Percentiles rank a stretch among this genome's conserved stretches.
Evolutionary conservation across 2,329 filamentous ascomycete species (phyloP).

Genomic region (Epichloe typhina): DNA sequence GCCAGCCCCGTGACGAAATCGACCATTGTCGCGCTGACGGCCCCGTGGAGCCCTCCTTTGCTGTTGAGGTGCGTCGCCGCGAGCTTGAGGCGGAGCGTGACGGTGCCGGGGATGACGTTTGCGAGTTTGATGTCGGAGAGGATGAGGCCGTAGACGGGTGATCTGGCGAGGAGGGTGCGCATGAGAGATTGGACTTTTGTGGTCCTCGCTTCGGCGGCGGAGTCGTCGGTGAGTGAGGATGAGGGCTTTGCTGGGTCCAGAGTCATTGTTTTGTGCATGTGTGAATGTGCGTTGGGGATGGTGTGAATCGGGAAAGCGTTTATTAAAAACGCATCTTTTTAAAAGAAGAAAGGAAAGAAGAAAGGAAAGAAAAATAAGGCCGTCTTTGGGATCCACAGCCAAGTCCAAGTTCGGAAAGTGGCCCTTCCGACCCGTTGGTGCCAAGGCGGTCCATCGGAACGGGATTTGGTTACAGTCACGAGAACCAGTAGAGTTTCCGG

Average conservation of each 20-base stretch:
- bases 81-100: constrained; percentile 36
- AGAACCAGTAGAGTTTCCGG: no score
- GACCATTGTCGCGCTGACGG: constrained; percentile 56
- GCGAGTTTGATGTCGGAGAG: constrained; percentile 30
- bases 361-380: no score
- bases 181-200: constrained; percentile 20
- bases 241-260: neutral
- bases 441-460: no score
- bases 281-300: no score
- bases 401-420: no score
- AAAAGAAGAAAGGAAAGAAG: no score
- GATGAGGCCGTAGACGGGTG: constrained; percentile 37
- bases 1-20: constrained; percentile 65
- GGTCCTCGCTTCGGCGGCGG: neutral
- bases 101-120: constrained; percentile 30
- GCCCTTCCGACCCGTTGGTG: no score
- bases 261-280: neutral
- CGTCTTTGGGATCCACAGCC: no score
- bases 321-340: neutral
- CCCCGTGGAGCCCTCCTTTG: constrained; percentile 54
- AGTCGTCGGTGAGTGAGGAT: neutral
- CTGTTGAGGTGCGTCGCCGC: constrained; percentile 51
- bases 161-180: constrained; percentile 27
- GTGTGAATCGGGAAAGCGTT: neutral
- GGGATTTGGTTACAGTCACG: no score